phyloP scores from a whole-genome alignment of 306 rosid genomes.

The Trichosanthes truncata region DNA sequence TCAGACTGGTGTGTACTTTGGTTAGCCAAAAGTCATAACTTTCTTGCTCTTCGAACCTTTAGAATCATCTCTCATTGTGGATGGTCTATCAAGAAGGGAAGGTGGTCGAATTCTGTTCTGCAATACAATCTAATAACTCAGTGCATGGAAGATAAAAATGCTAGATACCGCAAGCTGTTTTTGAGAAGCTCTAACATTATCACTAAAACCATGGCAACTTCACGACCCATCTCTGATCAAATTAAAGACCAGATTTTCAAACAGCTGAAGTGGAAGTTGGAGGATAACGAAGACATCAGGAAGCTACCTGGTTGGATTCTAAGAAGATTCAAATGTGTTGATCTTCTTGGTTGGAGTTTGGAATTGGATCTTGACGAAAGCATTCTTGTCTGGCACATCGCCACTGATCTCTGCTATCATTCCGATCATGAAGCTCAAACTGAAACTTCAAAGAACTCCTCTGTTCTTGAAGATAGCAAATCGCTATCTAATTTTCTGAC shows the following conservation, averaged over 20 bases:
- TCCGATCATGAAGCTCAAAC: background rate
- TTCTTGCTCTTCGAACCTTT: background rate
- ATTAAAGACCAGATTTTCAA: background rate
- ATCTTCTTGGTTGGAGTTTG: background rate
- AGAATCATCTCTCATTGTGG: background rate
- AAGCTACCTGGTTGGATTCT: background rate
- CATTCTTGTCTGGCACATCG: background rate
- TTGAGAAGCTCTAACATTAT: background rate
- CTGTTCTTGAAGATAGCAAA: background rate
- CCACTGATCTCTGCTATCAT: background rate
- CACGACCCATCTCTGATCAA: background rate
- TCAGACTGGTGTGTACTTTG: slow-evolving; percentile 17
- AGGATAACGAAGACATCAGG: background rate
- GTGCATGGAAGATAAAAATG: too few relatives aligned
- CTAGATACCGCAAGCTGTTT: background rate
- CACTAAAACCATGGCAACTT: background rate
- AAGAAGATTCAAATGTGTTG: too few relatives aligned
- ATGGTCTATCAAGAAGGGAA: background rate
- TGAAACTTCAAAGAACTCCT: too few relatives aligned
- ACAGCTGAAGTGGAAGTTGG: background rate
- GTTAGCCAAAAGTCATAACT: background rate
- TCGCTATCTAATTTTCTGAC: background rate
- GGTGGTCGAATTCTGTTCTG: slow-evolving; percentile 19
- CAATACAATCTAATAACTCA: slow-evolving; percentile 18
- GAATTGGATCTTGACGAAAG: background rate